Evolutionary conservation across 768 basidiomycete species (phyloP).

Genomic region (Mycena venus): DNA sequence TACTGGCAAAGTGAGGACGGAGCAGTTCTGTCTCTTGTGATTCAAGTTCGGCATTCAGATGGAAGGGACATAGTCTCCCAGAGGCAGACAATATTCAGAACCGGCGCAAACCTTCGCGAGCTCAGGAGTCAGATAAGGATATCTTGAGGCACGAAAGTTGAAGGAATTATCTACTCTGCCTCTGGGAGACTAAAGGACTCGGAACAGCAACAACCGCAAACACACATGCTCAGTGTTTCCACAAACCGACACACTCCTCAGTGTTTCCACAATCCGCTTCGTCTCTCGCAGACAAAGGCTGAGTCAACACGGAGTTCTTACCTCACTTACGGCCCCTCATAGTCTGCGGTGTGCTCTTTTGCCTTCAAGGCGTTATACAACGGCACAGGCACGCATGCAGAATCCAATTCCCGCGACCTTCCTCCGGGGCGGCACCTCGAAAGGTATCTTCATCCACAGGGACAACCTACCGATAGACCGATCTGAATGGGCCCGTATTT

Average conservation of each 20-base stretch:
- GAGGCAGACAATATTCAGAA: too few relatives aligned
- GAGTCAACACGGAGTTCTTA: background rate
- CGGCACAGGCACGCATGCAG: slow-evolving; percentile 4
- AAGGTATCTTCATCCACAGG: slow-evolving; percentile 77
- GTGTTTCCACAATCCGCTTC: background rate
- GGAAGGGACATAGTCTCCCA: too few relatives aligned
- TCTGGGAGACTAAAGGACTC: too few relatives aligned
- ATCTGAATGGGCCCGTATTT: slow-evolving; percentile 69
- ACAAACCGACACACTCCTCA: too few relatives aligned
- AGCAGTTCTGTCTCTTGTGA: too few relatives aligned
- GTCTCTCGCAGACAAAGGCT: background rate
- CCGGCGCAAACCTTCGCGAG: too few relatives aligned
- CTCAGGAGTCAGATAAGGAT: too few relatives aligned
- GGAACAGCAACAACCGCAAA: background rate
- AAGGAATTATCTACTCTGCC: too few relatives aligned
- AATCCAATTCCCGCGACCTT: slow-evolving; percentile 67
- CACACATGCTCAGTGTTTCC: background rate
- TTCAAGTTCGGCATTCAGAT: too few relatives aligned
- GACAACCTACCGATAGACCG: slow-evolving; percentile 64
- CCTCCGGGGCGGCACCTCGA: slow-evolving; percentile 82
- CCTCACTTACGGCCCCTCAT: background rate
- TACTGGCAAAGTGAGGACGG: too few relatives aligned
- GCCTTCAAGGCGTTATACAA: background rate
- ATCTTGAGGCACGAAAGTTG: too few relatives aligned
- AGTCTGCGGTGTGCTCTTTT: background rate